Evolutionary conservation across 140 eudicot species (phyloP).

Genomic region (Senecio squalidus): DNA sequence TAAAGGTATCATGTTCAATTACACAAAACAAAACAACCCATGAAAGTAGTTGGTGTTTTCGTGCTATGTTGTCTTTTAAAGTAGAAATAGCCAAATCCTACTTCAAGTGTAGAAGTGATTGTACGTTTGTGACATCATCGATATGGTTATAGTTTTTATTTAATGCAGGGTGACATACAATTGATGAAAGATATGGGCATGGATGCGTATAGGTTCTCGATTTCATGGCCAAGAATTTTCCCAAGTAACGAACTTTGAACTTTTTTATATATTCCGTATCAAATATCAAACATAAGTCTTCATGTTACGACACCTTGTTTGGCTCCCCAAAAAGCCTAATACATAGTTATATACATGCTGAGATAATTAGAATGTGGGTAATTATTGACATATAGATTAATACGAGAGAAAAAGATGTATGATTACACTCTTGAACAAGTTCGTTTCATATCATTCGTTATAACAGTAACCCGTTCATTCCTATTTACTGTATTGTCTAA

Average conservation of each 20-base stretch:
- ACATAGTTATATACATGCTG: no score
- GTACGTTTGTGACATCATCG: neutral
- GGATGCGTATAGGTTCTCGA: slow-evolving; percentile 96
- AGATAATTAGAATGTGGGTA: no score
- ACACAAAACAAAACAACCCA: slow-evolving; percentile 2
- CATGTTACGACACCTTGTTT: no score
- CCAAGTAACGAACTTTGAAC: slow-evolving; percentile 48
- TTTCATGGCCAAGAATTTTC: slow-evolving; percentile 90
- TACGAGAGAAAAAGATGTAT: no score
- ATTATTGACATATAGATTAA: no score
- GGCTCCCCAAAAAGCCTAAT: no score
- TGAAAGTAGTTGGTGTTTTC: neutral
- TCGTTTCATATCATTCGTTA: no score
- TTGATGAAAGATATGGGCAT: slow-evolving; percentile 90
- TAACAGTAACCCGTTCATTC: no score
- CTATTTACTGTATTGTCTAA: no score
- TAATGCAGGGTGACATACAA: slow-evolving; percentile 59
- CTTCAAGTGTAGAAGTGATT: neutral
- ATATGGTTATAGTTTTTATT: slow-evolving; percentile 2
- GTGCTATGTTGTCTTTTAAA: neutral
- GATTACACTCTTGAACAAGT: no score
- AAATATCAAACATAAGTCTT: no score
- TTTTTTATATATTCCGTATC: neutral
- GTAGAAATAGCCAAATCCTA: neutral
- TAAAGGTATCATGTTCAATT: neutral